Evolutionary conservation across 2,329 filamentous ascomycete genomes (phyloP).

Genomic region (Sarocladiaceae sp.): DNA sequence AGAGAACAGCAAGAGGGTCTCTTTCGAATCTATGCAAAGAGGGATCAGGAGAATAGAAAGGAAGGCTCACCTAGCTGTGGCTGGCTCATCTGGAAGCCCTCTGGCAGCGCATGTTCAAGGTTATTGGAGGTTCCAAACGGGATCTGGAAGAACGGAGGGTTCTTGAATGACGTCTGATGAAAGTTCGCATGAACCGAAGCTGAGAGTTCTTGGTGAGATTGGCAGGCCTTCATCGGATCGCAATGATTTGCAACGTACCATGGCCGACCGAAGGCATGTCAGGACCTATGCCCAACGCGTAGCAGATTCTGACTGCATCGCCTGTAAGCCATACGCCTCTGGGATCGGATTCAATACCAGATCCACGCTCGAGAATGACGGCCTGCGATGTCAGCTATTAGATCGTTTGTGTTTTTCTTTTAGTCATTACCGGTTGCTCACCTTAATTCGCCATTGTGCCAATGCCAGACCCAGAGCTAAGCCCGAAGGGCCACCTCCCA

Average conservation of each 20-base stretch:
- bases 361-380: constrained; percentile 10
- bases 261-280: constrained; percentile 7
- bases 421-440: not conserved
- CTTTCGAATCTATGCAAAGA: too few species aligned
- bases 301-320: constrained; percentile 12
- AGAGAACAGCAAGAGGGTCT: too few species aligned
- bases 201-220: not conserved
- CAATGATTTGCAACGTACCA: not conserved
- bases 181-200: not conserved
- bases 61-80: constrained; percentile 10
- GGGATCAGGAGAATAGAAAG: too few species aligned
- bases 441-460: constrained; percentile 4
- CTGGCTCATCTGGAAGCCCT: constrained; percentile 10
- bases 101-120: constrained; percentile 9
- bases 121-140: constrained; percentile 6
- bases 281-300: constrained; percentile 9
- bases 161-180: constrained; percentile 8
- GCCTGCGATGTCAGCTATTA: not conserved
- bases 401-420: not conserved
- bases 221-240: too few species aligned
- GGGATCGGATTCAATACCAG: constrained; percentile 11
- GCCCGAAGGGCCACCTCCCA: constrained; percentile 8
- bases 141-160: constrained; percentile 10
- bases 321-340: constrained; percentile 13
- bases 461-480: constrained; percentile 6